These are phyloP conservation scores for Vitis hybrid DNA, from an alignment of 177 flowering plant genomes.

Conservation along the genomic window DNA sequence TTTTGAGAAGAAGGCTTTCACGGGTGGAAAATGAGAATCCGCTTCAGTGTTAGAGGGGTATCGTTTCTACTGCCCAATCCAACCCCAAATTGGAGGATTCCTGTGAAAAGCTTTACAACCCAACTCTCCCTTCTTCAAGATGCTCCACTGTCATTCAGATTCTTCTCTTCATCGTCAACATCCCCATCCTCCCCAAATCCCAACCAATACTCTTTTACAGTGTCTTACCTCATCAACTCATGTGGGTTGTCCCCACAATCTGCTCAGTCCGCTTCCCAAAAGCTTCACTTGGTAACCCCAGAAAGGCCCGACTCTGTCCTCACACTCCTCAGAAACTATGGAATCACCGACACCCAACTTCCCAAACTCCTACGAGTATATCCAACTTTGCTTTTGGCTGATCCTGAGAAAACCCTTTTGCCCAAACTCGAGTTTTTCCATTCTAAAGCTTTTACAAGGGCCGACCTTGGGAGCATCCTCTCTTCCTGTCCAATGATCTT, in stretches of 20 bases:
- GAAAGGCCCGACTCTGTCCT: background rate
- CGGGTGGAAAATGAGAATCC: no score
- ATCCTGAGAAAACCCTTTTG: conserved; percentile 10
- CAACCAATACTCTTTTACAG: no score
- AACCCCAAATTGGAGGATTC: no score
- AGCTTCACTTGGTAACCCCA: background rate
- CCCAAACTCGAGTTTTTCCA: conserved; percentile 5
- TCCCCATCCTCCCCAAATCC: no score
- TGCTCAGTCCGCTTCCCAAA: background rate
- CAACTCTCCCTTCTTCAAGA: no score
- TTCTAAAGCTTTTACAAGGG: background rate
- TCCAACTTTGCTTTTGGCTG: background rate
- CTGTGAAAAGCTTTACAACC: no score
- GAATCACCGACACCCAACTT: background rate
- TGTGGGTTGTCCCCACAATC: background rate
- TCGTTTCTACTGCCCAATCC: no score
- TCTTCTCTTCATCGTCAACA: no score
- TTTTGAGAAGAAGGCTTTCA: no score
- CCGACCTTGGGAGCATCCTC: background rate
- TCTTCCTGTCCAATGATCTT: background rate
- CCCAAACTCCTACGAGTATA: background rate
- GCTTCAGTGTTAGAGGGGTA: no score
- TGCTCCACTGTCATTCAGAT: no score
- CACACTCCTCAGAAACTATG: background rate
- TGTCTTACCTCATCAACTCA: conserved; percentile 2